These are phyloP conservation scores for Durusdinium trenchii DNA, from an alignment of 73 alveolate genomes.

Conservation along the genomic window DNA sequence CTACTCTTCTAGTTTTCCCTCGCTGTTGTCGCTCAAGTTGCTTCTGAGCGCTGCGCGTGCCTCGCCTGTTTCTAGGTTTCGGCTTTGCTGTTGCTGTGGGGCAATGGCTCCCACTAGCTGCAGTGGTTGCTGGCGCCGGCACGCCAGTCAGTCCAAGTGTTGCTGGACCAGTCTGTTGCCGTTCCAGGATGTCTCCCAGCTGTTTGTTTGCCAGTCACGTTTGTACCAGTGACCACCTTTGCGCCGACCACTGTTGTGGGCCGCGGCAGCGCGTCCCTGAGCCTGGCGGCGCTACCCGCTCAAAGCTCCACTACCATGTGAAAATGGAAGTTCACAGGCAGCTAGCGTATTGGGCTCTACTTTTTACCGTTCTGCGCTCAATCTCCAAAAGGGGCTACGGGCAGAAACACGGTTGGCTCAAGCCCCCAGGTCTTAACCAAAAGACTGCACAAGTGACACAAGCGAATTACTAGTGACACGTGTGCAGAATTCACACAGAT, in stretches of 20 bases:
- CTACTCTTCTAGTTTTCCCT: neutral
- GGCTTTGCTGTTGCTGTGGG: neutral
- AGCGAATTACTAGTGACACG: no score
- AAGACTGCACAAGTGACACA: no score
- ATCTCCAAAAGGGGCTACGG: no score
- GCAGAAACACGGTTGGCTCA: no score
- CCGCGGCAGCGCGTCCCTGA: neutral
- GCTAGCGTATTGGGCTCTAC: no score
- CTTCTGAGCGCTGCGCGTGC: neutral
- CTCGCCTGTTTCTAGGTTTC: neutral
- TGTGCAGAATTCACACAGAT: no score
- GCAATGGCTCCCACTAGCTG: neutral
- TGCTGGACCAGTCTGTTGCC: neutral
- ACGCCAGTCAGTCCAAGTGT: neutral
- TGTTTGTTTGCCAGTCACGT: neutral
- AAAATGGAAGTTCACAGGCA: no score
- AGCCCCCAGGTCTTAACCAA: no score
- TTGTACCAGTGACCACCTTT: neutral
- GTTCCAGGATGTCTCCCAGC: neutral
- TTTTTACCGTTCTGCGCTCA: no score
- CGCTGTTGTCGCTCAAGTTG: neutral
- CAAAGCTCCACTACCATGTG: neutral
- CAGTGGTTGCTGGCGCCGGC: neutral
- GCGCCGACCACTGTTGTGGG: neutral
- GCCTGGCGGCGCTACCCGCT: conserved; percentile 1